phyloP scores from a whole-genome alignment of 2,329 filamentous ascomycete species.

The Clonostachys chloroleuca region DNA sequence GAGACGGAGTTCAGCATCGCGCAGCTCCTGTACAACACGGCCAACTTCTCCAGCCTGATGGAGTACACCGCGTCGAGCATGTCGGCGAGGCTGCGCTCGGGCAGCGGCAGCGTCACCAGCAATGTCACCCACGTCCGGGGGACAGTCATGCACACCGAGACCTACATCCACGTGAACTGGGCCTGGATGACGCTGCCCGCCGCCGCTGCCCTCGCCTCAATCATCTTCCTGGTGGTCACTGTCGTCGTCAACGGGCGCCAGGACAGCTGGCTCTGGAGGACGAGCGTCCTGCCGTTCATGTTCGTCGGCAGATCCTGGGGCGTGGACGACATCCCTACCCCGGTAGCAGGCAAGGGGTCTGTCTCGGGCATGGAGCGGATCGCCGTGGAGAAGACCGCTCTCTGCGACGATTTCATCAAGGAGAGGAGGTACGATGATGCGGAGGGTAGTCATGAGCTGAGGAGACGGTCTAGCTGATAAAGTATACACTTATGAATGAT shows the following conservation, averaged over 20 bases:
- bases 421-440: too few species aligned
- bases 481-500: too few species aligned
- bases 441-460: too few species aligned
- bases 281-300: background rate
- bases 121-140: background rate
- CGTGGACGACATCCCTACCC: background rate
- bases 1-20: background rate
- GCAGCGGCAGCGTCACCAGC: background rate
- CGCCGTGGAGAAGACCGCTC: constrained; percentile 12
- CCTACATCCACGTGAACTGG: background rate
- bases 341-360: background rate
- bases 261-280: background rate
- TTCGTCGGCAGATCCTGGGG: background rate
- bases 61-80: background rate
- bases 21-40: background rate
- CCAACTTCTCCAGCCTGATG: background rate
- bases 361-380: background rate
- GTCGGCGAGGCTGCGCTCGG: background rate
- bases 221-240: background rate
- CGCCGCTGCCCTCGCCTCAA: background rate
- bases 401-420: constrained; percentile 7
- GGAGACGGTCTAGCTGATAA: too few species aligned
- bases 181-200: background rate
- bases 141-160: background rate
- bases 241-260: background rate